Conservation (phyloP, 1,139 yeast genomes). For the Zygoascus hellenicus region DNA sequence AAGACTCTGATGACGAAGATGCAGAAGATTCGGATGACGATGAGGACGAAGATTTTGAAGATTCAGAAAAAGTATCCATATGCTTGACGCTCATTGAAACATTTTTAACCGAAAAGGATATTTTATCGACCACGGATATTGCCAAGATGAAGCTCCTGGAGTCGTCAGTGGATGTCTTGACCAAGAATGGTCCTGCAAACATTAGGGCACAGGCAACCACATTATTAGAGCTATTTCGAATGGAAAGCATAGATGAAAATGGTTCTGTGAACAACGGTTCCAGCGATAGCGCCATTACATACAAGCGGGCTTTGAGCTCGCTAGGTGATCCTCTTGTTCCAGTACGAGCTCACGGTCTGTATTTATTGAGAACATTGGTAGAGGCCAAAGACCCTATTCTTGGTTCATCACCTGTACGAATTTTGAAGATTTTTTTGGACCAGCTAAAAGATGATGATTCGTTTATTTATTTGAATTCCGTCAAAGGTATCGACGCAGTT, state of each 20-base stretch:
- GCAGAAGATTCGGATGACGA: conserved; percentile 27
- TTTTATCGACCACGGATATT: conserved; percentile 2
- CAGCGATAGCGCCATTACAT: conserved; percentile 25
- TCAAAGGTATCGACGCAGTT: conserved; percentile 66
- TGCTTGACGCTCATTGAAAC: conserved; percentile 29
- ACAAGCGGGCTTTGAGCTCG: conserved; percentile 51
- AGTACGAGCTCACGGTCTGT: conserved; percentile 79
- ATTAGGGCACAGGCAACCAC: conserved; percentile 14
- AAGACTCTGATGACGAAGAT: conserved; percentile 24
- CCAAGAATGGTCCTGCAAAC: conserved; percentile 17
- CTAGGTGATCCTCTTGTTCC: conserved; percentile 79
- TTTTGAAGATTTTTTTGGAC: conserved; percentile 51
- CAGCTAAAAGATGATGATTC: conserved; percentile 80
- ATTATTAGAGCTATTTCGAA: conserved; percentile 17
- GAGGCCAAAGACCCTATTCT: conserved; percentile 47
- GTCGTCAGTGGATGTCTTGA: conserved; percentile 6
- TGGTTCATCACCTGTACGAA: conserved; percentile 38
- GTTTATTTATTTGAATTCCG: conserved; percentile 74
- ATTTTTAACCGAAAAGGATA: conserved; percentile 25
- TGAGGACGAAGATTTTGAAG: conserved; percentile 27
- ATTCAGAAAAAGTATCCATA: conserved; percentile 27
- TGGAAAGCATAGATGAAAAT: conserved; percentile 4
- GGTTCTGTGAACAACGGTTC: conserved; percentile 10
- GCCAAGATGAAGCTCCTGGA: conserved; percentile 6
- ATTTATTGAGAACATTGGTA: conserved; percentile 55